A percentile compares a stretch with the other conserved stretches of the same genome.
These are phyloP conservation scores for Casuarina cunninghamiana DNA, from an alignment of 306 rosid species.

Conservation along the genomic window DNA sequence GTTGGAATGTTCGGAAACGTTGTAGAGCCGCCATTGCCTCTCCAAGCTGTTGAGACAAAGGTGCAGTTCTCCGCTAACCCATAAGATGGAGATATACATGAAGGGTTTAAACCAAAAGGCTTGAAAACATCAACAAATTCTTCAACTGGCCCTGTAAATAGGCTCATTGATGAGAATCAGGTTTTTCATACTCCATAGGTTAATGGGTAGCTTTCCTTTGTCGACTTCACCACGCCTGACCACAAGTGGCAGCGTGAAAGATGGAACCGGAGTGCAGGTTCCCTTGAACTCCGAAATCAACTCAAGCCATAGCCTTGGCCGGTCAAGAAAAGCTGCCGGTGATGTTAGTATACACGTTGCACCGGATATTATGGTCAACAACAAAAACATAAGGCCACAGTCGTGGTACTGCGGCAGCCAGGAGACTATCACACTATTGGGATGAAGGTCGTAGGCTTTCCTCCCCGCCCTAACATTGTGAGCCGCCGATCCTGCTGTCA, in stretches of 20 bases:
- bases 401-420: slow-evolving; percentile 93
- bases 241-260: slow-evolving; percentile 65
- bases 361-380: slow-evolving; percentile 62
- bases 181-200: slow-evolving; percentile 48
- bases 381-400: slow-evolving; percentile 80
- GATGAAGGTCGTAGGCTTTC: slow-evolving; percentile 75
- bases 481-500: slow-evolving; percentile 71
- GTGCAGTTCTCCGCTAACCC: slow-evolving; percentile 90
- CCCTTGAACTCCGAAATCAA: slow-evolving; percentile 60
- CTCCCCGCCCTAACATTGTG: slow-evolving; percentile 73
- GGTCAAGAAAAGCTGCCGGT: slow-evolving; percentile 48
- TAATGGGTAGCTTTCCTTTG: slow-evolving; percentile 35
- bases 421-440: slow-evolving; percentile 59
- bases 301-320: slow-evolving; percentile 76
- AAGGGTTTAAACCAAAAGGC: slow-evolving; percentile 55
- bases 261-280: slow-evolving; percentile 81
- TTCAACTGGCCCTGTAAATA: slow-evolving; percentile 50
- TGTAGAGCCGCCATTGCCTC: slow-evolving; percentile 4
- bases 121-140: slow-evolving; percentile 51
- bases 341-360: slow-evolving; percentile 68
- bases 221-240: slow-evolving; percentile 57
- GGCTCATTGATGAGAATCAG: slow-evolving; percentile 77
- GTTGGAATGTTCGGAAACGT: slow-evolving; percentile 47
- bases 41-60: slow-evolving; percentile 83
- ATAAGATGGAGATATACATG: slow-evolving; percentile 64